These are phyloP conservation scores for Claviceps fusiformis DNA, from an alignment of 2,329 filamentous ascomycete genomes.

Conservation along the genomic window DNA sequence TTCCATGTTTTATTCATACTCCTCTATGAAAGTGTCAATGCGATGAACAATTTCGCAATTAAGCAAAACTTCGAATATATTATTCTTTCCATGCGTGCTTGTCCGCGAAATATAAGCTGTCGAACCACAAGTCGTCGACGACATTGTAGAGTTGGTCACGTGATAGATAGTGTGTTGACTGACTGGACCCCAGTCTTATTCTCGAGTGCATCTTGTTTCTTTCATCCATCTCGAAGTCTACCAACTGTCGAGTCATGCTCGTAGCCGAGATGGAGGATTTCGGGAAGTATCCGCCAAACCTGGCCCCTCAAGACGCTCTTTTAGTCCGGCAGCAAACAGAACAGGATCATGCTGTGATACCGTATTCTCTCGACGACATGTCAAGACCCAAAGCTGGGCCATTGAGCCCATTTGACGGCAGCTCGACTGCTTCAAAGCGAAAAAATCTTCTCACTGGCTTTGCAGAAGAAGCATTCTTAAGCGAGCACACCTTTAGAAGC, in stretches of 20 bases:
- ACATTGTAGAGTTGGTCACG: too few species aligned
- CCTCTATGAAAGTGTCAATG: not conserved
- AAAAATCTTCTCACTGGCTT: constrained; percentile 77
- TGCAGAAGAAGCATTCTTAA: constrained; percentile 78
- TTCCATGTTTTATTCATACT: not conserved
- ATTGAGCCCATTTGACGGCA: constrained; percentile 60
- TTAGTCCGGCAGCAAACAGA: constrained; percentile 41
- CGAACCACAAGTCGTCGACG: too few species aligned
- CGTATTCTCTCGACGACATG: constrained; percentile 60
- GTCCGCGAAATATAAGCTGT: not conserved
- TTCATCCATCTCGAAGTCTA: not conserved
- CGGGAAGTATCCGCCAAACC: constrained; percentile 51
- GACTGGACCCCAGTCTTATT: not conserved
- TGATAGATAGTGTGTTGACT: too few species aligned
- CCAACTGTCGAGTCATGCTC: not conserved
- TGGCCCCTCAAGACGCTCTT: constrained; percentile 50
- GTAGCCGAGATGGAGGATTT: constrained; percentile 41
- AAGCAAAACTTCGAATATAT: not conserved
- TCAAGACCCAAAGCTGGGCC: constrained; percentile 54
- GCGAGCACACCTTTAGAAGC: constrained; percentile 77
- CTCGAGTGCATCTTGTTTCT: not conserved
- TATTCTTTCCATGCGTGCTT: not conserved
- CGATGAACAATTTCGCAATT: not conserved
- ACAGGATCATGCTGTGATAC: constrained; percentile 46
- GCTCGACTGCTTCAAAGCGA: constrained; percentile 49